Evolutionary conservation across 1,139 yeast genomes (phyloP).

Genomic region (Pneumocystis wakefieldiae): DNA sequence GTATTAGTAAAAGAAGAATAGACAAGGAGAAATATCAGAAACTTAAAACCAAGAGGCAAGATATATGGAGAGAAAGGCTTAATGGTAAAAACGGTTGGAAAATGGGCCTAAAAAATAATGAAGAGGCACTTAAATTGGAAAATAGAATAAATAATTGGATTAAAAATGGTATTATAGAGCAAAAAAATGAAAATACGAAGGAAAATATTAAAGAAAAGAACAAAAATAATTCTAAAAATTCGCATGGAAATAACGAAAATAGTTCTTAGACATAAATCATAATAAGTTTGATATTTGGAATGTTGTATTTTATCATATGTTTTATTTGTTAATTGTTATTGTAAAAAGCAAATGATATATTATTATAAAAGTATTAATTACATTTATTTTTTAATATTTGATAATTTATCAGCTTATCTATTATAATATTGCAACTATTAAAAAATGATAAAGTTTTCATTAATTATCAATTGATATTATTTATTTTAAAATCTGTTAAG

Average conservation of each 20-base stretch:
- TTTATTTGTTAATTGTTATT: neutral
- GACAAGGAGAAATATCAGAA: neutral
- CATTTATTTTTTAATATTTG: neutral
- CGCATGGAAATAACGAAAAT: neutral
- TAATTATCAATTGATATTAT: neutral
- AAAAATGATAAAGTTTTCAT: neutral
- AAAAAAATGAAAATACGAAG: neutral
- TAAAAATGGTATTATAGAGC: neutral
- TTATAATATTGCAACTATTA: neutral
- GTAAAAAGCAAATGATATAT: neutral
- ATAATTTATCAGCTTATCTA: neutral
- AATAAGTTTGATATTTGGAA: neutral
- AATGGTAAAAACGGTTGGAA: slow-evolving; percentile 5
- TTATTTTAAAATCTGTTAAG: neutral
- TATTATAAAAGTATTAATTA: neutral
- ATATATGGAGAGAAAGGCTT: slow-evolving; percentile 5
- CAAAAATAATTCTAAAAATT: neutral
- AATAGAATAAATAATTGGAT: neutral
- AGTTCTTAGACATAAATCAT: neutral
- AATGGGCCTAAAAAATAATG: neutral
- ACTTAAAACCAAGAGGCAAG: neutral
- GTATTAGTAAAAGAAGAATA: neutral
- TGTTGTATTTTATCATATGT: neutral
- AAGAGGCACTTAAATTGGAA: neutral
- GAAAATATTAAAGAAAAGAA: neutral